Evolutionary conservation across 352 stramenopile genomes (phyloP).

Genomic region (Globisporangium emineosum): DNA sequence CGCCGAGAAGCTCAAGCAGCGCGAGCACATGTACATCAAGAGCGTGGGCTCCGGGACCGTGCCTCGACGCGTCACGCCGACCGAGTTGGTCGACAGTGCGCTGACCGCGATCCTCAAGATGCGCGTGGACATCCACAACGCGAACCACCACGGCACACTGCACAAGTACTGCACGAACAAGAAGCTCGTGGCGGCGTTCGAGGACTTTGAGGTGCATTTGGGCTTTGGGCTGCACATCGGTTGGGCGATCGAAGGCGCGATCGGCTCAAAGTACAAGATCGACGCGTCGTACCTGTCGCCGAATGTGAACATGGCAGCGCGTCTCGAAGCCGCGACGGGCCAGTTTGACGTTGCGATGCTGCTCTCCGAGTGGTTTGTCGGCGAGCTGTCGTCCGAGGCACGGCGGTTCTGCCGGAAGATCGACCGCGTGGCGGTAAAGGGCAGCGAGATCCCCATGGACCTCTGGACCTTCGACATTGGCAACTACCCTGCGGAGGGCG

Average conservation of each 20-base stretch:
- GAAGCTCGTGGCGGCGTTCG: constrained; percentile 80
- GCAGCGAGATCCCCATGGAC: constrained; percentile 93
- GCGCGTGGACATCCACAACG: constrained; percentile 94
- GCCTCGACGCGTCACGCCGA: constrained; percentile 48
- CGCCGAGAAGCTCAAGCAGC: constrained; percentile 51
- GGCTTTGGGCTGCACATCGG: constrained; percentile 97
- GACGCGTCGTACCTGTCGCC: constrained; percentile 97
- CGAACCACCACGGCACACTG: constrained; percentile 83
- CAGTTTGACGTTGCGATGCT: constrained; percentile 96
- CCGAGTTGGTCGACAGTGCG: constrained; percentile 92
- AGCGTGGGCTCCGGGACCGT: constrained; percentile 43
- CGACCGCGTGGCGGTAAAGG: constrained; percentile 96
- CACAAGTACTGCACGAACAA: constrained; percentile 83
- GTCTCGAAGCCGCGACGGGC: constrained; percentile 94
- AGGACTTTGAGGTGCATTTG: constrained; percentile 91
- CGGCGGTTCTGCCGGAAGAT: constrained; percentile 90
- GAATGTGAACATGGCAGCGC: constrained; percentile 97
- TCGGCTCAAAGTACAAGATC: constrained; percentile 98
- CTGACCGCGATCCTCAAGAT: constrained; percentile 96
- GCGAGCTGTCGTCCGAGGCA: constrained; percentile 88
- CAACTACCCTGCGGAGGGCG: constrained; percentile 60
- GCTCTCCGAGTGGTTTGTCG: constrained; percentile 93
- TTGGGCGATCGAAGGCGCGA: constrained; percentile 98
- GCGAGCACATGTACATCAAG: constrained; percentile 70
- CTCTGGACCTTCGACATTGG: constrained; percentile 94